Evolutionary conservation across 1,284 basidiomycete genomes (phyloP), one percentile per base, ranked within the genome.

Genomic region (Rhodotorula sp.): DNA sequence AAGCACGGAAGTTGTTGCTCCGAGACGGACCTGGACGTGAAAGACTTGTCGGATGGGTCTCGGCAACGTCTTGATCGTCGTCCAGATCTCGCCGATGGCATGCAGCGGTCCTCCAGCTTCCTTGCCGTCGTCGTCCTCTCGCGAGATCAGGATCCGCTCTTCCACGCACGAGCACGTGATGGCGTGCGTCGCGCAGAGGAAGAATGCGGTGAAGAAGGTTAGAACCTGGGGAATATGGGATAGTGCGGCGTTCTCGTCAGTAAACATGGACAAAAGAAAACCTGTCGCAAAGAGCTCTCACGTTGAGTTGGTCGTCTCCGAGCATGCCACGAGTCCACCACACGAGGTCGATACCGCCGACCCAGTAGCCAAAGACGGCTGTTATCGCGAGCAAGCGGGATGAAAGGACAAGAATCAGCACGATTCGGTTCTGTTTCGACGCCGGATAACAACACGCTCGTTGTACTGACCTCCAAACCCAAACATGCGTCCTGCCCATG

Each of bases 401-500:
- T 34, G 61, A 15, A 43, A 43, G 10, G 14, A 12, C 8, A 43
- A 12, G 38, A 1, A 12, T 43, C 38, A 43, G 38, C 38, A 43
- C 10, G 38, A 12, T 43, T 43, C 6, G 34, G 28, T 4, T 2
- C 31, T 45, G 45, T 18, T 58, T 48, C 16, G 52, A 19, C 5
- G 23, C 21, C 28, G 28, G 3, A 19, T 16, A 16, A 34, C 14
- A 8, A 47, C 19, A 21, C 26, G 10, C 16, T 38, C 31, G 18
- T 5, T 16, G 23, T 38, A 57, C 62, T 54, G 3, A 63, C 62
- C 65, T 6, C 75, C 75, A n/a, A 76, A 67, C 15, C 75, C 75
- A 60, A 90, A 84, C 89, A 97, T 93, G 31, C 91, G 85, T 0
- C 92, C 92, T 2, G 92, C 94, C 95, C 95, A 99, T 0, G 95